A percentile compares a stretch with the other conserved stretches of the same genome.
Evolutionary conservation across 2,329 filamentous ascomycete species (phyloP).

Genomic region (Mollisiaceae sp.): DNA sequence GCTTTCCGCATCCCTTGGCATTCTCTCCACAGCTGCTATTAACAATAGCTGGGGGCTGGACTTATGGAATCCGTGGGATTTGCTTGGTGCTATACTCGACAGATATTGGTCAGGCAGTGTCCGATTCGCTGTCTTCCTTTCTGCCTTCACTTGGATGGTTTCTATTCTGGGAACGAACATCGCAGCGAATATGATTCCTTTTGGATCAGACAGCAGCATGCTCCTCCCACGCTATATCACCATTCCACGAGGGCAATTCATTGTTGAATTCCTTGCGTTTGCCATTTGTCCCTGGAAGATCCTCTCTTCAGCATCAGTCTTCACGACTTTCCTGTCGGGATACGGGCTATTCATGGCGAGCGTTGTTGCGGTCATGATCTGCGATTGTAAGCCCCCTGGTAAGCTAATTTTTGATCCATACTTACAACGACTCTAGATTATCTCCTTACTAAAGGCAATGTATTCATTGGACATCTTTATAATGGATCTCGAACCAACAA

Average conservation of each 20-base stretch:
- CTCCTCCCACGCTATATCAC: conserved; percentile 59
- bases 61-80: conserved; percentile 53
- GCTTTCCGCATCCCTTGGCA: conserved; percentile 49
- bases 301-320: conserved; percentile 58
- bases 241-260: conserved; percentile 58
- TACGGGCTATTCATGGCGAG: conserved; percentile 66
- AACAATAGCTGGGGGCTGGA: conserved; percentile 48
- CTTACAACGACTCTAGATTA: conserved; percentile 42
- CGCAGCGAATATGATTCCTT: conserved; percentile 59
- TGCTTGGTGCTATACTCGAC: conserved; percentile 48
- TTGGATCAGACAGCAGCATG: conserved; percentile 59
- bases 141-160: conserved; percentile 57
- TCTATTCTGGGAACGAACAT: conserved; percentile 61
- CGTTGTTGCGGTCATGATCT: conserved; percentile 39
- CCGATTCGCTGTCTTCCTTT: conserved; percentile 51
- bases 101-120: conserved; percentile 44
- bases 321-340: conserved; percentile 69
- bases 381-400: conserved; percentile 33
- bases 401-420: neutral
- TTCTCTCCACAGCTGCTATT: conserved; percentile 50
- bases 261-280: conserved; percentile 56
- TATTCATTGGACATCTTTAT: conserved; percentile 43
- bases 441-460: conserved; percentile 44
- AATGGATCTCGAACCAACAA: conserved; percentile 40
- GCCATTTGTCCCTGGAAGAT: conserved; percentile 71